Base-by-base conservation (phyloP, 495 filamentous ascomycete species). In the Podospora comata region DNA sequence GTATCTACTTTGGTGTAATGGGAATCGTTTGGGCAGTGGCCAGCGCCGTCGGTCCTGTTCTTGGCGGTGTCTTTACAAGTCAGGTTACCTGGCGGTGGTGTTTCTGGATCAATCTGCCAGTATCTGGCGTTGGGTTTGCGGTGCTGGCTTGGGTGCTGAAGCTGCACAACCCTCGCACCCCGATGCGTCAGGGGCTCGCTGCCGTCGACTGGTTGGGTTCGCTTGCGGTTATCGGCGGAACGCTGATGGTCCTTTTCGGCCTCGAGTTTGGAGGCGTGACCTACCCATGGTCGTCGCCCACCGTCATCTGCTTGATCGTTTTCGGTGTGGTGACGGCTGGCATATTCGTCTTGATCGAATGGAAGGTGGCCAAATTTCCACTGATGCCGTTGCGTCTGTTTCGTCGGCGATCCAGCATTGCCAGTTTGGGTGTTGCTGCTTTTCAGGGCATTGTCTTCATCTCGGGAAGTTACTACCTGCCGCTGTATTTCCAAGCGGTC, bases 81-180 rank as follows among this genome's bases (percentile, higher is more conserved):
- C 64, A 72, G 44, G 82, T 83, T 19, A 83, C 78, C 1, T 90
- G 86, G 86, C 71, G 88, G 7, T 89, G 87, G 89, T 86, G 86
- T 26, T 92, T 92, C 73, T 93, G 91, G 77, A 87, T 93, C 75
- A 92, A 94, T 72, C 81, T 95, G 65, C 92, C 92, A 3, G 84
- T 94, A 60, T 88, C 87, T n/a, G 89, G 90, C 30, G 66, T 89
- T 15, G 90, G 90, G 0, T 85, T 92, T 59, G 67, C 85, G 30
- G 83, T 91, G 39, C 78, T 96, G 20, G 75, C 87, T 54, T 83
- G 92, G 71, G 90, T 92, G 76, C 81, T 96, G 23, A 85, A 91
- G 70, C 82, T 96, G 55, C 85, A 95, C 71, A 92, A 90, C 30
- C 90, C 92, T 0, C 86, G 87, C 67, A 94, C 92, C 0, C 85